phyloP scores from a whole-genome alignment of 1,139 yeast species.

The Eremothecium gossypii region DNA sequence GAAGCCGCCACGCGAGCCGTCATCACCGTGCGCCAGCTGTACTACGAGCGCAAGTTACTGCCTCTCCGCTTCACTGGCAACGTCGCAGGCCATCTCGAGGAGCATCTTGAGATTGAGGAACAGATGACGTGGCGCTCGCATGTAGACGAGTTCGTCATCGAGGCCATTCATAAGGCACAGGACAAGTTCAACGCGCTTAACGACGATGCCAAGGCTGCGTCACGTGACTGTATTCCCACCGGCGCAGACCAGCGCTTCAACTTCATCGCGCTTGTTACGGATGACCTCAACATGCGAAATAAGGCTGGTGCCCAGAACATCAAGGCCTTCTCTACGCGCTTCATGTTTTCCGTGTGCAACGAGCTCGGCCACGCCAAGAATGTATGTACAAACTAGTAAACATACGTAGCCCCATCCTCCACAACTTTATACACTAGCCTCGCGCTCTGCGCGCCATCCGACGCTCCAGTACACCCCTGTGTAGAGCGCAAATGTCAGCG shows the following conservation, averaged over 20 bases:
- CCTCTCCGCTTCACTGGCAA: slow-evolving; percentile 56
- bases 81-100: slow-evolving; percentile 56
- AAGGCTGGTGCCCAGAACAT: slow-evolving; percentile 56
- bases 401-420: no score
- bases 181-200: slow-evolving; percentile 17
- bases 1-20: slow-evolving; percentile 79
- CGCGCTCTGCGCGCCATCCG: not conserved
- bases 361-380: slow-evolving; percentile 20
- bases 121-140: slow-evolving; percentile 35
- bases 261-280: slow-evolving; percentile 58
- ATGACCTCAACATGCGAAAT: slow-evolving; percentile 62
- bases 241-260: slow-evolving; percentile 32
- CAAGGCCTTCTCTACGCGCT: slow-evolving; percentile 29
- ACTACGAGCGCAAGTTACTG: slow-evolving; percentile 47
- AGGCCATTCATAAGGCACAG: slow-evolving; percentile 30
- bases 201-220: slow-evolving; percentile 8
- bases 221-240: slow-evolving; percentile 8
- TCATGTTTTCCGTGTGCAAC: slow-evolving; percentile 27
- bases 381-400: slow-evolving; percentile 22
- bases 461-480: slow-evolving; percentile 1
- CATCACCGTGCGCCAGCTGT: slow-evolving; percentile 59
- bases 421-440: not conserved
- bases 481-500: slow-evolving; percentile 2
- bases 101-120: slow-evolving; percentile 35
- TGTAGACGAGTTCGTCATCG: slow-evolving; percentile 35